A percentile compares a stretch with the other conserved stretches of the same genome.
Conservation (phyloP, 2,329 filamentous ascomycete species). For the Xylariaceae sp. region DNA sequence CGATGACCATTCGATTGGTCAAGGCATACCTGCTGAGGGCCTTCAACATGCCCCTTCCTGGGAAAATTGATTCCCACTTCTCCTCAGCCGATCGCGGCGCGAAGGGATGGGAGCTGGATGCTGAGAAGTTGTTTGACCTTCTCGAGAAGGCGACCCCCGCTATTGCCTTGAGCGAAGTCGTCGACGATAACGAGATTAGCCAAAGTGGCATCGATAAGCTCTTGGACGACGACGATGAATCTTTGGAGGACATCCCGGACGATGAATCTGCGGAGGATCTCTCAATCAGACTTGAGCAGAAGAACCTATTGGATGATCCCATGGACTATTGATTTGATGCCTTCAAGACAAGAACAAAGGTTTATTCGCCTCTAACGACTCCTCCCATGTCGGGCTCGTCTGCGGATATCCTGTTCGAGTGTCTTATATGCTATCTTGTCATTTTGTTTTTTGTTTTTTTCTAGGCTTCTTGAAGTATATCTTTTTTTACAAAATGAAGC, state of each 20-base stretch:
- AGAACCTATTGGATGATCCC: constrained; percentile 4
- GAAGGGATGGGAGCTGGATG: background rate
- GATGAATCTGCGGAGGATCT: background rate
- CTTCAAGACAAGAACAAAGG: constrained; percentile 6
- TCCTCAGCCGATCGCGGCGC: constrained; percentile 1
- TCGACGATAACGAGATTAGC: constrained; percentile 1
- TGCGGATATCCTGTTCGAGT: constrained; percentile 6
- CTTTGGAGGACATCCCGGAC: background rate
- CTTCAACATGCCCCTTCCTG: background rate
- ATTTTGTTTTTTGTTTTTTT: constrained; percentile 8
- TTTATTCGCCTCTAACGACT: constrained; percentile 5
- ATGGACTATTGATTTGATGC: constrained; percentile 7
- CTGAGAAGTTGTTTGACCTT: background rate
- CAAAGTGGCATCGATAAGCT: constrained; percentile 1
- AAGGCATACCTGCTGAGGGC: constrained; percentile 1
- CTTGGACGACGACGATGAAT: background rate
- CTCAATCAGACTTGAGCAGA: constrained; percentile 1
- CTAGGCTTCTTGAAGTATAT: constrained; percentile 19
- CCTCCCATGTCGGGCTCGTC: constrained; percentile 8
- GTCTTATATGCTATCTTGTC: constrained; percentile 5
- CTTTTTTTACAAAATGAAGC: constrained; percentile 24
- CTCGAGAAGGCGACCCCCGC: background rate
- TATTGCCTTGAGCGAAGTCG: constrained; percentile 1
- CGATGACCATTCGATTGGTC: constrained; percentile 1
- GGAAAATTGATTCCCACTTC: background rate